Percentiles rank a stretch among this genome's conserved stretches.
Evolutionary conservation across 441 rosid species (phyloP).

Genomic region (Populus hybrid): DNA sequence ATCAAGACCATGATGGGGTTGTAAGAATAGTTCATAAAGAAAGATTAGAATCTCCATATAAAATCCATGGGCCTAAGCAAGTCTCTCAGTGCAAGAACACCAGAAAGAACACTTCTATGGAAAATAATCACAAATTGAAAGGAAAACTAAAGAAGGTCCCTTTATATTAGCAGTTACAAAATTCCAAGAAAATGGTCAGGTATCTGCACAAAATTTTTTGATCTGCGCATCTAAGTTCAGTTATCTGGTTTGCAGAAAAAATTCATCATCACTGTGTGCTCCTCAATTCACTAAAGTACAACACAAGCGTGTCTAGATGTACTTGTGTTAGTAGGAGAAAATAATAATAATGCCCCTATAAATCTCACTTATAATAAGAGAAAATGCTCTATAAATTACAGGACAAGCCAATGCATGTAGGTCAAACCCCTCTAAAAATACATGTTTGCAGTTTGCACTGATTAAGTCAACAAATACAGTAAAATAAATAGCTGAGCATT

Average conservation of each 20-base stretch:
- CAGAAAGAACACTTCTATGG: background rate
- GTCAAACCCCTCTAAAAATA: background rate
- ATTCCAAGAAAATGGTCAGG: background rate
- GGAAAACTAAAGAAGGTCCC: background rate
- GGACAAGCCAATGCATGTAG: background rate
- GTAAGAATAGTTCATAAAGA: background rate
- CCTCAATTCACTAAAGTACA: background rate
- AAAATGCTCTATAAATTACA: background rate
- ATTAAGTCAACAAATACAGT: conserved; percentile 3
- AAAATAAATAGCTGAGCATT: conserved; percentile 27
- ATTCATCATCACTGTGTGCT: background rate
- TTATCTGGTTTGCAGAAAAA: background rate
- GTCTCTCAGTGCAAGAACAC: background rate
- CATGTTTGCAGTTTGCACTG: background rate
- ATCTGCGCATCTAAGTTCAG: background rate
- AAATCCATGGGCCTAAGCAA: background rate
- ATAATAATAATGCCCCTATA: background rate
- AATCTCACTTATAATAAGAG: background rate
- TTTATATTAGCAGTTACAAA: background rate
- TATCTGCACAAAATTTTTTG: background rate
- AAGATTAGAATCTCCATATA: background rate
- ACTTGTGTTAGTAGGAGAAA: background rate
- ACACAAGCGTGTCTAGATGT: background rate
- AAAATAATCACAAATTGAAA: background rate
- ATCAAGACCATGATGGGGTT: background rate